A percentile compares a stretch with the other conserved stretches of the same genome.
Evolutionary conservation across 768 basidiomycete genomes (phyloP).

Genomic region (Russula vinacea): DNA sequence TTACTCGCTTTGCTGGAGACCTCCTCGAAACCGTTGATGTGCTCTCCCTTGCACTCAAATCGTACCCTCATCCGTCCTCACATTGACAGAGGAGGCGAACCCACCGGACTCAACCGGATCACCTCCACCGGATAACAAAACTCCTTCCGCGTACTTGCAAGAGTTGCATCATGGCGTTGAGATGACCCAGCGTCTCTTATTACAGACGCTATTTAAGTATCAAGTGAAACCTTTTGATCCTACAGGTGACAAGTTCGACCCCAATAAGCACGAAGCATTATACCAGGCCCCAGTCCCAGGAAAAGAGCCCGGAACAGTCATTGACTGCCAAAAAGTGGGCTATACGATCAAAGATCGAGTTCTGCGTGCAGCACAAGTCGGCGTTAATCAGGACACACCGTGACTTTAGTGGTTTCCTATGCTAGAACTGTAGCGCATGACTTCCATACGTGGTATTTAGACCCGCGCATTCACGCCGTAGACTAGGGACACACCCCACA

Average conservation of each 20-base stretch:
- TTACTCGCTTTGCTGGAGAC: conserved; percentile 86
- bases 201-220: conserved; percentile 88
- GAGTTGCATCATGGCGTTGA: conserved; percentile 85
- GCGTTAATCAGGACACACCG: conserved; percentile 78
- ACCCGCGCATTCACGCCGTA: conserved; percentile 23
- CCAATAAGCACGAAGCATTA: conserved; percentile 91
- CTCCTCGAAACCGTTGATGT: conserved; percentile 90
- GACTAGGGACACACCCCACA: conserved; percentile 35
- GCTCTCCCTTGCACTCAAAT: conserved; percentile 77
- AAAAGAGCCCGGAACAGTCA: conserved; percentile 83
- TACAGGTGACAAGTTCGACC: conserved; percentile 89
- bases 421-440: conserved; percentile 17
- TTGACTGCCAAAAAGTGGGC: conserved; percentile 87
- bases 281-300: conserved; percentile 91
- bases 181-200: conserved; percentile 85
- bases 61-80: conserved; percentile 56
- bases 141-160: conserved; percentile 54
- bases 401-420: conserved; percentile 32
- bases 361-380: conserved; percentile 93
- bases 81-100: conserved; percentile 26
- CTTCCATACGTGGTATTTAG: conserved; percentile 19
- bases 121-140: conserved; percentile 42
- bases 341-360: conserved; percentile 95
- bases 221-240: conserved; percentile 91
- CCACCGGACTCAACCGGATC: conserved; percentile 25